Conservation (phyloP, 306 rosid genomes). For the Dalbergia cultrata region DNA sequence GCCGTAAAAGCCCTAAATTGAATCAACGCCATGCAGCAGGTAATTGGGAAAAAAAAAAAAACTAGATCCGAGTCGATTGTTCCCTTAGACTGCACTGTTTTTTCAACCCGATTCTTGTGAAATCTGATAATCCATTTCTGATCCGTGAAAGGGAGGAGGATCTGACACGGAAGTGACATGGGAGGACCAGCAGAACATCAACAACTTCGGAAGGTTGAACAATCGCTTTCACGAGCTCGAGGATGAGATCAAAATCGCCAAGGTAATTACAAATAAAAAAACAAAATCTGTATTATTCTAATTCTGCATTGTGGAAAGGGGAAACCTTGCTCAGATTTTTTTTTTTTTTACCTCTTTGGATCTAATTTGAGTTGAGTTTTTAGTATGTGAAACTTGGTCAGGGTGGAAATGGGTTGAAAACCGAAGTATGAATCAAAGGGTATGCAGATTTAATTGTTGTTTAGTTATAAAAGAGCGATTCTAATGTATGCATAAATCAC, state of each 20-base stretch:
- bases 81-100: neutral
- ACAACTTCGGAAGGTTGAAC: slow-evolving; percentile 89
- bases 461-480: neutral
- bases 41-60: no score
- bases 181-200: slow-evolving; percentile 88
- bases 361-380: neutral
- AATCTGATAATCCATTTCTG: neutral
- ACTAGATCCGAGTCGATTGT: neutral
- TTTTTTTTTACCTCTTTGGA: neutral
- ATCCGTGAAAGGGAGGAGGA: slow-evolving; percentile 66
- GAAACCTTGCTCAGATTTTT: neutral
- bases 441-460: neutral
- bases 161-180: slow-evolving; percentile 89
- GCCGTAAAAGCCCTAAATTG: no score
- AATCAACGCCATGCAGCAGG: no score
- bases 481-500: neutral
- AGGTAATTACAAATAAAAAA: slow-evolving; percentile 51
- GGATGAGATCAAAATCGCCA: slow-evolving; percentile 82
- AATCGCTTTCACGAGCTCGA: slow-evolving; percentile 94
- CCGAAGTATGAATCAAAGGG: neutral
- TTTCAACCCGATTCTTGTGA: neutral
- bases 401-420: slow-evolving; percentile 19
- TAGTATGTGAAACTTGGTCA: neutral
- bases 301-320: neutral
- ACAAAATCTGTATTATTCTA: neutral